Conservation (phyloP, 192 early-diverging fungal species). For the Backusella circina region DNA sequence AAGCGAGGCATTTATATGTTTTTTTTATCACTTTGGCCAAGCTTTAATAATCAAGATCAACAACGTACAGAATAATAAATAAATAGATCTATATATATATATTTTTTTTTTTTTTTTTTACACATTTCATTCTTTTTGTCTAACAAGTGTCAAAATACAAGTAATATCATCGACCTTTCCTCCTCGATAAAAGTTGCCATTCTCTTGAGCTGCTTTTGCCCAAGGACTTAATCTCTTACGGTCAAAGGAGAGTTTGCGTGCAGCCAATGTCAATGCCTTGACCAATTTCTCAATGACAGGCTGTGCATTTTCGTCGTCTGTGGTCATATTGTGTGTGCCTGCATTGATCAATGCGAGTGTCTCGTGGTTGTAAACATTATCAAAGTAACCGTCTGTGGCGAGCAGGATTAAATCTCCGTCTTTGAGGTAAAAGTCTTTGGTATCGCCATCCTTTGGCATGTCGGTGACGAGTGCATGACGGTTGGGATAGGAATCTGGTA, state of each 20-base stretch:
- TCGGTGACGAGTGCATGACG: conserved; percentile 47
- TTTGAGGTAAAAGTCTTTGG: conserved; percentile 45
- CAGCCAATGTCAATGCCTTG: conserved; percentile 49
- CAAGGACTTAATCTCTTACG: conserved; percentile 49
- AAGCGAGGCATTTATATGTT: conserved; percentile 20
- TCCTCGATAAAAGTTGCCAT: conserved; percentile 40
- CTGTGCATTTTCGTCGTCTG: neutral
- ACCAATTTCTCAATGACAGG: conserved; percentile 40
- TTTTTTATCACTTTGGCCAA: conserved; percentile 20
- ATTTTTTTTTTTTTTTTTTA: neutral
- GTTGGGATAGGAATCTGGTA: conserved; percentile 52
- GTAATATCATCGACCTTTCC: conserved; percentile 61
- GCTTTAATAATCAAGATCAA: conserved; percentile 19
- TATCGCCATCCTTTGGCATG: conserved; percentile 52
- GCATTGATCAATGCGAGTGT: conserved; percentile 48
- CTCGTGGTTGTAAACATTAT: conserved; percentile 57
- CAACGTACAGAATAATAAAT: neutral
- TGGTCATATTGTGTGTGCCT: conserved; percentile 11
- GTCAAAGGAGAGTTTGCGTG: conserved; percentile 45
- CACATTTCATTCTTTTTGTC: neutral
- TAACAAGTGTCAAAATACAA: conserved; percentile 50
- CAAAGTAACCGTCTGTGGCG: conserved; percentile 60
- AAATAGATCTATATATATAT: too few species aligned
- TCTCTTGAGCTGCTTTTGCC: conserved; percentile 43
- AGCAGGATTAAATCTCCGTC: conserved; percentile 57